phyloP scores from a whole-genome alignment of 768 basidiomycete species.

The Mycena capillaripes region DNA sequence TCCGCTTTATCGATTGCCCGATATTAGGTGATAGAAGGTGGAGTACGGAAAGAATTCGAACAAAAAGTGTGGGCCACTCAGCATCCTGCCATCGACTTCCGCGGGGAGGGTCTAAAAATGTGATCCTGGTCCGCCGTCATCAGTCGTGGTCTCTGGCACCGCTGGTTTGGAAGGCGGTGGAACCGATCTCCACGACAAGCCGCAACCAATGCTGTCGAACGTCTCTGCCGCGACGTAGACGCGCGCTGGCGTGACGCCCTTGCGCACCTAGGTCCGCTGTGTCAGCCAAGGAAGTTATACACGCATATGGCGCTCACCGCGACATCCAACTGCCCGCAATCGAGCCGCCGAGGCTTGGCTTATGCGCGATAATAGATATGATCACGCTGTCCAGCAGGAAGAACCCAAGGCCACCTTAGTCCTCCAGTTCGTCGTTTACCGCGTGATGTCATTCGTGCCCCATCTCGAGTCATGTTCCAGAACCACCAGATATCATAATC shows the following conservation, averaged over 20 bases:
- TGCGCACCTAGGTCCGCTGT: slow-evolving; percentile 3
- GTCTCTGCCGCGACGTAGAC: background rate
- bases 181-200: background rate
- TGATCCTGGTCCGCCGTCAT: too few relatives aligned
- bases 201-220: background rate
- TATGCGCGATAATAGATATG: background rate
- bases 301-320: too few relatives aligned
- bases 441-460: background rate
- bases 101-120: too few relatives aligned
- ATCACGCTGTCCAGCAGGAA: background rate
- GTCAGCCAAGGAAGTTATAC: too few relatives aligned
- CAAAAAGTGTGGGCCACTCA: too few relatives aligned
- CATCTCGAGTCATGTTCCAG: slow-evolving; percentile 9
- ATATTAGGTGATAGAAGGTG: too few relatives aligned
- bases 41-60: too few relatives aligned
- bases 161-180: background rate
- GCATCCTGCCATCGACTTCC: too few relatives aligned
- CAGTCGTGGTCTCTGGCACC: too few relatives aligned
- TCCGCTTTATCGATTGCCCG: too few relatives aligned
- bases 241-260: background rate
- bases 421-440: slow-evolving; percentile 1
- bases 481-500: background rate
- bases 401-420: slow-evolving; percentile 14
- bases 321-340: slow-evolving; percentile 4
- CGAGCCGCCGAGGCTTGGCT: too few relatives aligned